These are phyloP conservation scores for Inga leiocalycina DNA, from an alignment of 306 rosid genomes.

Conservation along the genomic window DNA sequence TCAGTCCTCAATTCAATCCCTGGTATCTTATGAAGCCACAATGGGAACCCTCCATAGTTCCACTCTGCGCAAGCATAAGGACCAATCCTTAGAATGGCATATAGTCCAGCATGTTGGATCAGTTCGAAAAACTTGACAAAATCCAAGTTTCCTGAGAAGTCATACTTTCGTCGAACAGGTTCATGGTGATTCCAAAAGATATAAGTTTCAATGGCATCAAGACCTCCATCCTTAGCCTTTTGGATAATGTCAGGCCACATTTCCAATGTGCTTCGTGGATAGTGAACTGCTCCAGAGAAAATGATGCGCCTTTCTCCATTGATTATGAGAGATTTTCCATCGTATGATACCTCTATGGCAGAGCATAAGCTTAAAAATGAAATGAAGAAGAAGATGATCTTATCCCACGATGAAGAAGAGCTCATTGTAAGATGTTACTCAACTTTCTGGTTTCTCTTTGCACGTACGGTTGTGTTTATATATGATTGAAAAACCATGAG, in stretches of 20 bases:
- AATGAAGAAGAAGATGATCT: not conserved
- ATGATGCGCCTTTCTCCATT: conserved; percentile 35
- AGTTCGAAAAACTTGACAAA: conserved; percentile 31
- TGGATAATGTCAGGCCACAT: not conserved
- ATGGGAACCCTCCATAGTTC: conserved; percentile 35
- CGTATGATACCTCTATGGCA: conserved; percentile 17
- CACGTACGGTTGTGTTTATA: not conserved
- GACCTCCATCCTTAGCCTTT: not conserved
- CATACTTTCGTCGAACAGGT: not conserved
- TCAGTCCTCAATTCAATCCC: not conserved
- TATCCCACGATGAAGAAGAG: not conserved
- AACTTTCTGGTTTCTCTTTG: not conserved
- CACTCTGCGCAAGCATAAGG: conserved; percentile 43
- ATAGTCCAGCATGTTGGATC: conserved; percentile 25
- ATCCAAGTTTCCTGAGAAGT: conserved; percentile 38
- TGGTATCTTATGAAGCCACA: not conserved
- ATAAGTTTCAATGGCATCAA: not conserved
- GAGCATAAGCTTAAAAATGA: not conserved
- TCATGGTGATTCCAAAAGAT: not conserved
- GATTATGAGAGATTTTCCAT: conserved; percentile 34
- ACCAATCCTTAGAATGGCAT: conserved; percentile 35
- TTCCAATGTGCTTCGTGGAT: conserved; percentile 15
- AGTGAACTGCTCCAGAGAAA: not conserved
- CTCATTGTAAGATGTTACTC: not conserved
- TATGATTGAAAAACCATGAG: not conserved